Evolutionary conservation across 495 filamentous ascomycete species (phyloP).

Genomic region (Corynascus novoguineensis): DNA sequence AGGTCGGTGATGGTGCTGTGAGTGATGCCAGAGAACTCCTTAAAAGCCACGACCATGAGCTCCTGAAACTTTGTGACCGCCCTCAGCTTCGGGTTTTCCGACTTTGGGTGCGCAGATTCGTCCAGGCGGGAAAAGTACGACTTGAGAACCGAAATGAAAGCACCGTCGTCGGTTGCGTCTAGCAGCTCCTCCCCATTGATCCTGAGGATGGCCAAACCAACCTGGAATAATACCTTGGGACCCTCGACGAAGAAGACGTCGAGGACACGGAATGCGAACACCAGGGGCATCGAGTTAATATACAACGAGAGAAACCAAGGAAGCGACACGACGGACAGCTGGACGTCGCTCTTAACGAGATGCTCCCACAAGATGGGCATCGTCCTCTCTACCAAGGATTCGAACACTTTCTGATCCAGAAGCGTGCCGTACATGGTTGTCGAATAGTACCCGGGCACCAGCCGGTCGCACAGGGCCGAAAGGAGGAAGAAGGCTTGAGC

Average conservation of each 20-base stretch:
- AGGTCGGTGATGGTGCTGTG: conserved; percentile 86
- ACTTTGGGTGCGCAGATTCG: conserved; percentile 91
- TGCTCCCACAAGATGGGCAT: conserved; percentile 99
- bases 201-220: conserved; percentile 90
- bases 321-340: conserved; percentile 95
- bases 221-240: conserved; percentile 93
- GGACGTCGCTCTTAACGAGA: conserved; percentile 87
- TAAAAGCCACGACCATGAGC: conserved; percentile 97
- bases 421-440: conserved; percentile 98
- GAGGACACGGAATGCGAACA: conserved; percentile 92
- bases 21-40: conserved; percentile 92
- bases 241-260: conserved; percentile 99
- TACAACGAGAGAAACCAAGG: conserved; percentile 98
- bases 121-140: conserved; percentile 89
- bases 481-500: conserved; percentile 92
- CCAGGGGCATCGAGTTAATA: conserved; percentile 97
- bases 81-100: conserved; percentile 85
- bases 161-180: conserved; percentile 93
- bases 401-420: conserved; percentile 93
- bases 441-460: conserved; percentile 94
- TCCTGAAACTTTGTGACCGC: conserved; percentile 95
- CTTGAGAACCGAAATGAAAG: conserved; percentile 94
- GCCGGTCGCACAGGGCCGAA: conserved; percentile 83
- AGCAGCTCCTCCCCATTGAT: conserved; percentile 96
- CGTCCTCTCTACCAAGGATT: conserved; percentile 93